Evolutionary conservation across 306 rosid genomes (phyloP).

Genomic region (Dalbergia cultrata): DNA sequence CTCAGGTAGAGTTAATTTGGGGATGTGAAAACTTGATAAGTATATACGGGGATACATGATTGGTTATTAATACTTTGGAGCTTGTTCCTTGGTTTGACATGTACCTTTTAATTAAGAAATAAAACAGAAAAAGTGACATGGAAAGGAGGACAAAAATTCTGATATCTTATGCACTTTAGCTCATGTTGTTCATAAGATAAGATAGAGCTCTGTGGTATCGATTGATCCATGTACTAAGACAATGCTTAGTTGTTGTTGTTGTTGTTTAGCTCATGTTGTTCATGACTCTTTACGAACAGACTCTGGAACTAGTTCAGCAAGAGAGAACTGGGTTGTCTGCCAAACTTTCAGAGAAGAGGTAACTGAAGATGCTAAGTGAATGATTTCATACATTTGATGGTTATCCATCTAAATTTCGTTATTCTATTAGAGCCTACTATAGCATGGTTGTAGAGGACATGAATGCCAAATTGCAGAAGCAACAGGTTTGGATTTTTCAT

Average conservation of each 20-base stretch:
- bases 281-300: conserved; percentile 57
- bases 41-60: conserved; percentile 9
- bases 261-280: conserved; percentile 41
- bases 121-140: background rate
- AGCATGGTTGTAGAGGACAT: conserved; percentile 60
- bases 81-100: conserved; percentile 15
- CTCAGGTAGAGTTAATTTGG: background rate
- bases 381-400: conserved; percentile 13
- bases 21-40: conserved; percentile 32
- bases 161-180: conserved; percentile 34
- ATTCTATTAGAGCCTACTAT: conserved; percentile 66
- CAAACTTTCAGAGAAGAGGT: conserved; percentile 79
- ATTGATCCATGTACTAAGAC: too few relatives aligned
- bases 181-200: too few relatives aligned
- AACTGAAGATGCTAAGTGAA: conserved; percentile 43
- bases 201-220: too few relatives aligned
- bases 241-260: too few relatives aligned
- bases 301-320: conserved; percentile 78
- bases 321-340: conserved; percentile 69
- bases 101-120: conserved; percentile 17
- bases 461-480: conserved; percentile 65
- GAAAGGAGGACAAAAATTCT: background rate
- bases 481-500: conserved; percentile 61
- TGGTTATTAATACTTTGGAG: conserved; percentile 25
- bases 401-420: conserved; percentile 44